Base-by-base conservation (phyloP, 768 basidiomycete species). In the Hypholoma fasciculare region DNA sequence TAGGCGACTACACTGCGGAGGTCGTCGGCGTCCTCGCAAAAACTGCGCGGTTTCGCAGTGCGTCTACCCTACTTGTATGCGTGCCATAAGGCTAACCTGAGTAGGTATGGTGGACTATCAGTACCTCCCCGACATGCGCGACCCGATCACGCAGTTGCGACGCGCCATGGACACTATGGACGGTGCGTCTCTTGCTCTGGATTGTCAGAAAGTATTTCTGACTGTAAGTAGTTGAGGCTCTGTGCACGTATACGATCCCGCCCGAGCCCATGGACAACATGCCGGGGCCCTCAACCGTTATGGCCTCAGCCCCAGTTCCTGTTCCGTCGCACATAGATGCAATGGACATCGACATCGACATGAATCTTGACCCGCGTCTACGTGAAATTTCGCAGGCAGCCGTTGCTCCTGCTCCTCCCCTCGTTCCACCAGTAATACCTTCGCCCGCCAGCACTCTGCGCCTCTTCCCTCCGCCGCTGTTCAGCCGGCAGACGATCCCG, bases 91-190 rank as follows among this genome's bases (percentile, higher is more conserved):
- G n/a, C 50, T 58, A 13, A 47, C 42, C 38, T 17, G 20, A 54
- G 34, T 57, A 98, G 96, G 87, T 57, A 94, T 98, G 91, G 92
- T 88, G 39, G 96, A 98, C 71, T 97, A 86, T 69, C 95, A 97
- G 71, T 97, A 87, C 71, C 82, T 87, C 59, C 93, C 93, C 1
- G 79, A 89, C 56, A 74, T 79, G 69, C 71, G 83, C 13, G 94
- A 96, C 65, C 86, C 89, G 2, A 74, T 93, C 3, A 71, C 86
- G 2, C 76, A 84, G 57, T 73, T 98, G 54, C 86, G 92, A 4
- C 63, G 78, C 12, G 83, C 92, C 0, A 88, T 98, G 85, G 82
- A 86, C 49, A 76, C 77, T 6, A 86, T 97, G 81, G 89, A 98
- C 63, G 90, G 96, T 96, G 67, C 54, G 82, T n/a, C 8, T 9